These are phyloP conservation scores for Corylus heterophylla DNA, from an alignment of 306 rosid genomes.

Conservation along the genomic window DNA sequence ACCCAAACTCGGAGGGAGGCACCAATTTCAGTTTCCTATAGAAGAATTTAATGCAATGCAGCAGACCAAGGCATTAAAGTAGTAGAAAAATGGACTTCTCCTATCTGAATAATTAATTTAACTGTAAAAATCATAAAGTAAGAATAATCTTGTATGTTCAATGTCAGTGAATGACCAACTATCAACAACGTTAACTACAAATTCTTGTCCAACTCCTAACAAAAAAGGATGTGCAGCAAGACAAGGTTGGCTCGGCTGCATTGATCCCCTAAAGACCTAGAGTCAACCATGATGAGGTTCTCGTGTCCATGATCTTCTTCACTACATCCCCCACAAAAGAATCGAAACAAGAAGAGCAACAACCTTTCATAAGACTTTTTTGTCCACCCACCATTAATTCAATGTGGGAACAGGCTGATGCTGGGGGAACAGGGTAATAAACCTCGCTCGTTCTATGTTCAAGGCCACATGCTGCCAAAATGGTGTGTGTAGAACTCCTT, in stretches of 20 bases:
- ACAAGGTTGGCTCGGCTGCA: conserved; percentile 13
- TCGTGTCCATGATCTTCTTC: conserved; percentile 60
- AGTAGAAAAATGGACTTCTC: not conserved
- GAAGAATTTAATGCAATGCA: not conserved
- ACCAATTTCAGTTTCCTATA: not conserved
- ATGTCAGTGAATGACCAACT: conserved; percentile 51
- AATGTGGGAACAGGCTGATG: conserved; percentile 64
- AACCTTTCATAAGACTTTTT: conserved; percentile 62
- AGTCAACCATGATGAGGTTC: conserved; percentile 55
- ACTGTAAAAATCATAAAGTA: conserved; percentile 13
- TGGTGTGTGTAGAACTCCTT: conserved; percentile 55
- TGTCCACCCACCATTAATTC: conserved; percentile 56
- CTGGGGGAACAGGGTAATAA: conserved; percentile 47
- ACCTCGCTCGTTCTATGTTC: conserved; percentile 63
- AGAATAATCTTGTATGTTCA: conserved; percentile 30
- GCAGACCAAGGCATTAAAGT: not conserved
- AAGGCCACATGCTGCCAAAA: conserved; percentile 75
- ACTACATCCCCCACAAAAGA: conserved; percentile 65
- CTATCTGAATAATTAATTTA: conserved; percentile 22
- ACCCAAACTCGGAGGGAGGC: not conserved
- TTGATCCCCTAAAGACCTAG: conserved; percentile 56
- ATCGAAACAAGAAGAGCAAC: conserved; percentile 86
- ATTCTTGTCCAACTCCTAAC: conserved; percentile 44
- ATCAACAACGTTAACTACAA: conserved; percentile 58
- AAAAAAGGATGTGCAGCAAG: conserved; percentile 32